Evolutionary conservation across 1,284 basidiomycete genomes (phyloP).

Genomic region (Ustilago xerochloae): DNA sequence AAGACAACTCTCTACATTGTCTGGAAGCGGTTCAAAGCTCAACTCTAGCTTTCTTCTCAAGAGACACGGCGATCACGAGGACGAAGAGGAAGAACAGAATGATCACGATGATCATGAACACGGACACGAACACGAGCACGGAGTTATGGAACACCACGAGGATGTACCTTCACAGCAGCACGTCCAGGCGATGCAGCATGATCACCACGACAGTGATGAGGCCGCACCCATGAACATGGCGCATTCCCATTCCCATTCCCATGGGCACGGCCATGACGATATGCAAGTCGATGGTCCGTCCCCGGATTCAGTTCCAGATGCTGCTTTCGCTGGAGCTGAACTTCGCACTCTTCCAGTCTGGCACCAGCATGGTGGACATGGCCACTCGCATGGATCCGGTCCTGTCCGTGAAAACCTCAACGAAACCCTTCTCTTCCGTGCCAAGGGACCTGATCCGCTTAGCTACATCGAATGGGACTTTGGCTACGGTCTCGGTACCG

Average conservation of each 20-base stretch:
- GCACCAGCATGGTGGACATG: conserved; percentile 28
- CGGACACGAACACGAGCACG: conserved; percentile 3
- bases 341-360: conserved; percentile 25
- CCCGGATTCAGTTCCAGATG: conserved; percentile 15
- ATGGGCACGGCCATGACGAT: conserved; percentile 9
- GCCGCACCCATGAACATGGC: neutral
- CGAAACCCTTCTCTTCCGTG: conserved; percentile 55
- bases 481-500: conserved; percentile 45
- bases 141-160: neutral
- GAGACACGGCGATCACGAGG: conserved; percentile 37
- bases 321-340: conserved; percentile 12
- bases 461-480: conserved; percentile 67
- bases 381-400: conserved; percentile 46
- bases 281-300: conserved; percentile 14
- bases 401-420: conserved; percentile 46
- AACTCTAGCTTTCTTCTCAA: neutral
- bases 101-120: too few species aligned
- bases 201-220: conserved; percentile 6
- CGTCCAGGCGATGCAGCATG: neutral
- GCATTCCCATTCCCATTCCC: conserved; percentile 1
- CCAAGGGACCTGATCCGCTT: conserved; percentile 64
- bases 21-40: neutral
- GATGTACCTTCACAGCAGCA: neutral
- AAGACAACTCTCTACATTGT: neutral
- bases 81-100: conserved; percentile 25